Evolutionary conservation across 495 filamentous ascomycete species (phyloP), one percentile per base, ranked within the genome.

Genomic region (Xylaria intraflava): DNA sequence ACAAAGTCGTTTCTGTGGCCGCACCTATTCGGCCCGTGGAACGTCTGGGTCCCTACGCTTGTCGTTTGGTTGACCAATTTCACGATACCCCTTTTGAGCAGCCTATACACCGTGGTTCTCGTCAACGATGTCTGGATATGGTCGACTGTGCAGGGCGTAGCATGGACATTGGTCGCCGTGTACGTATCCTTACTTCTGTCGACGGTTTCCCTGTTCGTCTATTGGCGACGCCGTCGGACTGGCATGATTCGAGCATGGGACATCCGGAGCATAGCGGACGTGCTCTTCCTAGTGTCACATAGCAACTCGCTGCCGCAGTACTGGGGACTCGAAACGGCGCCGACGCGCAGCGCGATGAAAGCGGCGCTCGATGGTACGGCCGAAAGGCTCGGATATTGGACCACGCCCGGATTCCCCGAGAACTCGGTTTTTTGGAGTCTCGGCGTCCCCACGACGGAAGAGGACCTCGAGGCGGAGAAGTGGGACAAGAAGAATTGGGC

Each of bases 331-430:
- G 72, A 80, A 76, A 53, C 78, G 70, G 57, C 83, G 72, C 14
- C 85, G 78, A 68, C 80, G 65, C 43, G 78, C 72, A 57, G 69
- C 59, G 41, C 73, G 61, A 73, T 78, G 49, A 73, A 61, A 45
- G 55, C 69, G 20, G 70, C 73, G 17, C 71, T 88, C 11, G 65
- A 69, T 26, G 70, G 72, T 11, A 77, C 79, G 33, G 66, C 76
- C 9, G 81, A 91, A 51, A 78, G 83, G 22, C 76, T 96, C 23
- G 88, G 90, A 6, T 95, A 95, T 65, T 96, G 90, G 90, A 80
- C 78, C 43, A 51, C 54, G 19, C 58, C 64, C 9, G 58, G 60
- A n/a, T 46, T 43, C 39, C 58, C 61, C 10, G 52, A 62, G 10
- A 51, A 61, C 17, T 62, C 67, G 24, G 65, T 71, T 29, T 78